Percentiles rank a stretch among this genome's conserved stretches.
These are phyloP conservation scores for Scutellaria barbata DNA, from an alignment of 257 asterid species.

Conservation along the genomic window DNA sequence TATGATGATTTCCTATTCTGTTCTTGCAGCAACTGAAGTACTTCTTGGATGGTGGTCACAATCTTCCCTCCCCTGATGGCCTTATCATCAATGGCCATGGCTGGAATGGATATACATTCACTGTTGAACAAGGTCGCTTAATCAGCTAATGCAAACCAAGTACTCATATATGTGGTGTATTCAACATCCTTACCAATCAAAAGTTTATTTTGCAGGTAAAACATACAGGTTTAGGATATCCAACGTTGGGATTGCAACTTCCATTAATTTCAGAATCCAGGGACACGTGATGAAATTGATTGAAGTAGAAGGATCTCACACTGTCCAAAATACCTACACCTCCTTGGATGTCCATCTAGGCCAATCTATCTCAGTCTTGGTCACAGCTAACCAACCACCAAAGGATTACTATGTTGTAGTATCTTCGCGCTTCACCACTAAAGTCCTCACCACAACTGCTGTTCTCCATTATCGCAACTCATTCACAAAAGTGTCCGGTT, in stretches of 20 bases:
- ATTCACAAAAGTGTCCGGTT: conserved; percentile 65
- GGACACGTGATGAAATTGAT: conserved; percentile 85
- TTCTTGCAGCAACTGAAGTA: conserved; percentile 74
- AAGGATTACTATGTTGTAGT: conserved; percentile 83
- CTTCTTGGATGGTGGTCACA: conserved; percentile 73
- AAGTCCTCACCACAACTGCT: conserved; percentile 78
- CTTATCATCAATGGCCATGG: conserved; percentile 91
- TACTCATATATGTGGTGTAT: background rate
- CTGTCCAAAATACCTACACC: conserved; percentile 70
- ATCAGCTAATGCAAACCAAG: background rate
- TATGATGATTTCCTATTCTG: conserved; percentile 21
- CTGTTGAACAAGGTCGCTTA: conserved; percentile 70
- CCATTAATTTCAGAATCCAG: conserved; percentile 85
- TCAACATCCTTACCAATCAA: background rate
- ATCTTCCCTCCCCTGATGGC: conserved; percentile 93
- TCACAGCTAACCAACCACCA: conserved; percentile 77
- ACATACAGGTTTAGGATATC: conserved; percentile 94
- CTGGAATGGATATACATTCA: conserved; percentile 87
- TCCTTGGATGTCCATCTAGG: conserved; percentile 86
- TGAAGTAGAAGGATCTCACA: conserved; percentile 99
- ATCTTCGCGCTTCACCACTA: conserved; percentile 81
- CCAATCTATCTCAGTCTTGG: conserved; percentile 88
- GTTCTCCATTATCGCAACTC: conserved; percentile 91
- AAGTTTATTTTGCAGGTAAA: conserved; percentile 53
- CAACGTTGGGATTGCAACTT: conserved; percentile 78